Evolutionary conservation across 2,329 filamentous ascomycete species (phyloP).

Genomic region (Aspergillus sp.): DNA sequence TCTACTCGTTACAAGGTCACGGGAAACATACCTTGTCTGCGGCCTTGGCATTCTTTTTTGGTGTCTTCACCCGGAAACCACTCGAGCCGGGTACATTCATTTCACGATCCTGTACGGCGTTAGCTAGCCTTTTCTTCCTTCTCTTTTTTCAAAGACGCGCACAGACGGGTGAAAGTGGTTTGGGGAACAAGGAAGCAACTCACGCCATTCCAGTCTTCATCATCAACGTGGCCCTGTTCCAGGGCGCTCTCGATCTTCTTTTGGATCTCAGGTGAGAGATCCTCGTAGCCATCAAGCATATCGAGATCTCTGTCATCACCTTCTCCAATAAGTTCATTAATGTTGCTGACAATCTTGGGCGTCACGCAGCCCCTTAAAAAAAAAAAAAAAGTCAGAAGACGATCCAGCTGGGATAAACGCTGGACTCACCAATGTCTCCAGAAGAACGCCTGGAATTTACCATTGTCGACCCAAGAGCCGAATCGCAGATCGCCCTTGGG

Average conservation of each 20-base stretch:
- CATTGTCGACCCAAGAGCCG: conserved; percentile 68
- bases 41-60: conserved; percentile 17
- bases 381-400: neutral
- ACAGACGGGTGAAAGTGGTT: neutral
- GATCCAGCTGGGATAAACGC: neutral
- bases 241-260: conserved; percentile 73
- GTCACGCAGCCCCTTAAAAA: conserved; percentile 75
- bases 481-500: conserved; percentile 75
- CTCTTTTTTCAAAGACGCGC: too few relatives aligned
- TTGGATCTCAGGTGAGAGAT: conserved; percentile 67
- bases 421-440: conserved; percentile 82
- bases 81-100: conserved; percentile 68
- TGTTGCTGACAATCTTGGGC: conserved; percentile 67
- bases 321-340: conserved; percentile 50
- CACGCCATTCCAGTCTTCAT: conserved; percentile 88
- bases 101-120: conserved; percentile 63
- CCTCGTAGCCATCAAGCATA: conserved; percentile 77
- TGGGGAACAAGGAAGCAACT: conserved; percentile 34
- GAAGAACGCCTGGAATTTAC: conserved; percentile 62
- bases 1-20: too few relatives aligned
- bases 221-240: conserved; percentile 74
- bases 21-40: conserved; percentile 21
- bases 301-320: conserved; percentile 58
- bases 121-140: neutral
- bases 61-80: conserved; percentile 57